Percentiles rank a stretch among this genome's conserved stretches.
Evolutionary conservation across 106 monocot genomes (phyloP).

Genomic region (Hemerocallis citrina): DNA sequence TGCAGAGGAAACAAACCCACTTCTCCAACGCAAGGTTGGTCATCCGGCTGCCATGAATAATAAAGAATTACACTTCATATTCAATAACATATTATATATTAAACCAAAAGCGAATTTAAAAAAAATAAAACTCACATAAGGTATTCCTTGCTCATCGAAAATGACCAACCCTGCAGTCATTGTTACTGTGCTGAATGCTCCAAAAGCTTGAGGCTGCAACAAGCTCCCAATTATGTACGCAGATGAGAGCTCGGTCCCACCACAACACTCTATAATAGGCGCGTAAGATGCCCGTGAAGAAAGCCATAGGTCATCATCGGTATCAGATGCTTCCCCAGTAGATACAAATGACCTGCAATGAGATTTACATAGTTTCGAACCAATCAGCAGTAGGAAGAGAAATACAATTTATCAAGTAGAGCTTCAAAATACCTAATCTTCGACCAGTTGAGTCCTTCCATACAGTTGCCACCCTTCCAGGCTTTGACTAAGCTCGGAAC

Average conservation of each 20-base stretch:
- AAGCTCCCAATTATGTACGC: slow-evolving; percentile 66
- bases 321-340: slow-evolving; percentile 80
- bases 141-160: slow-evolving; percentile 57
- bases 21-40: slow-evolving; percentile 90
- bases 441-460: slow-evolving; percentile 76
- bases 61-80: not conserved
- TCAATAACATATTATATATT: slow-evolving; percentile 65
- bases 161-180: slow-evolving; percentile 78
- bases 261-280: slow-evolving; percentile 92
- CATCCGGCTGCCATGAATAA: slow-evolving; percentile 45
- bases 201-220: slow-evolving; percentile 85
- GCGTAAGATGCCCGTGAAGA: slow-evolving; percentile 62
- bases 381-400: not conserved
- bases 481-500: slow-evolving; percentile 81
- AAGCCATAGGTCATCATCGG: slow-evolving; percentile 89
- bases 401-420: not conserved
- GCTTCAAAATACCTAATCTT: slow-evolving; percentile 59
- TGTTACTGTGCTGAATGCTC: slow-evolving; percentile 67
- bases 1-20: slow-evolving; percentile 64
- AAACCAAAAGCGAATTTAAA: slow-evolving; percentile 30
- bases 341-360: slow-evolving; percentile 45
- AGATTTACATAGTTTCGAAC: not conserved
- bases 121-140: slow-evolving; percentile 49
- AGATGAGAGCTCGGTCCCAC: slow-evolving; percentile 84
- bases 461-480: slow-evolving; percentile 82